Conservation (phyloP, 495 filamentous ascomycete genomes). For the Trichoderma orchidacearum region DNA sequence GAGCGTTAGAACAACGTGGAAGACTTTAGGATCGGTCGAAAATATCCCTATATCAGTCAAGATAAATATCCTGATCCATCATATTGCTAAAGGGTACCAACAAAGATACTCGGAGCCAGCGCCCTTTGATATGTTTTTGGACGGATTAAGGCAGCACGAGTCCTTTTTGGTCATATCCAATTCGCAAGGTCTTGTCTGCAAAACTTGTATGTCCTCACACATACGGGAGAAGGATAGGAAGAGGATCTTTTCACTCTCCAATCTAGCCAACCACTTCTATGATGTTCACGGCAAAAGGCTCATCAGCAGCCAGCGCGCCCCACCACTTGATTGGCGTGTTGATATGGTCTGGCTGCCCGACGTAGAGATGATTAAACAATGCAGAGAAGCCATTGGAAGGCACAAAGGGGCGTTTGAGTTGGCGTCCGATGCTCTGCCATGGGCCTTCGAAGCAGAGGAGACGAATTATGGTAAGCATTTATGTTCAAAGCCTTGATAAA, state of each 20-base stretch:
- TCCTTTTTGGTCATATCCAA: not conserved
- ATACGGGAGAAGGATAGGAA: not conserved
- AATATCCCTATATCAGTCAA: conserved; percentile 48
- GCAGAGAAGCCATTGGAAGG: not conserved
- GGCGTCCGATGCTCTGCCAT: not conserved
- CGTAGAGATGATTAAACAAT: not conserved
- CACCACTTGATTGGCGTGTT: not conserved
- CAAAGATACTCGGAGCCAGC: conserved; percentile 40
- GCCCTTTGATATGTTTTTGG: conserved; percentile 45
- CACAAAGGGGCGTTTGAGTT: not conserved
- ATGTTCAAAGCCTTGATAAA: no score
- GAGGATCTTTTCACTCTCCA: not conserved
- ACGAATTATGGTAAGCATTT: not conserved
- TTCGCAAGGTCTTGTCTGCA: not conserved
- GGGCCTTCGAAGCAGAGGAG: not conserved
- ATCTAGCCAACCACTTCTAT: not conserved
- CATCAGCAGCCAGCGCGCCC: no score
- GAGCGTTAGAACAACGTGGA: conserved; percentile 49
- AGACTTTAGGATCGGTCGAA: conserved; percentile 41
- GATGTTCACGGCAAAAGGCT: not conserved
- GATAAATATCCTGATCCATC: conserved; percentile 50
- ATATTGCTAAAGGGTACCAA: conserved; percentile 39
- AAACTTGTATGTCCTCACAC: not conserved
- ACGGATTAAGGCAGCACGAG: conserved; percentile 32
- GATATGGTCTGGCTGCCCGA: not conserved